A percentile compares a stretch with the other conserved stretches of the same genome.
phyloP scores from a whole-genome alignment of 1,139 yeast genomes.

The Yamadazyma trypodendri region DNA sequence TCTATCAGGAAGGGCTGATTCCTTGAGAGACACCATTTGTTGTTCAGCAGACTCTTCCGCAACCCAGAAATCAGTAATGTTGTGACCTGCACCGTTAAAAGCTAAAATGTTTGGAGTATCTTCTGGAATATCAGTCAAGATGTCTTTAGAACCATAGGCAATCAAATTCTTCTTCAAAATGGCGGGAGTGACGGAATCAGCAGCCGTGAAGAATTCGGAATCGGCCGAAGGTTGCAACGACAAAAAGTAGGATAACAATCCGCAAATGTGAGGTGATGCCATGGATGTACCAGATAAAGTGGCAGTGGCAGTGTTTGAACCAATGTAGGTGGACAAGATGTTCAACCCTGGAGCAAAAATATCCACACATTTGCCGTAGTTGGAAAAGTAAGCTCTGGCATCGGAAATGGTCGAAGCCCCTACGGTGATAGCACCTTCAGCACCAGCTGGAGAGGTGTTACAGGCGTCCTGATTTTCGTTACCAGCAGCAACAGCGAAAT shows the following conservation, averaged over 20 bases:
- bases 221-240: slow-evolving; percentile 40
- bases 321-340: slow-evolving; percentile 40
- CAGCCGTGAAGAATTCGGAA: slow-evolving; percentile 50
- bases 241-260: slow-evolving; percentile 40
- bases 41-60: slow-evolving; percentile 3
- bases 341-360: slow-evolving; percentile 47
- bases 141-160: slow-evolving; percentile 37
- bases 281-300: slow-evolving; percentile 45
- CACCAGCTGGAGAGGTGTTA: slow-evolving; percentile 43
- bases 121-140: slow-evolving; percentile 52
- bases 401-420: slow-evolving; percentile 42
- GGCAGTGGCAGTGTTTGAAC: slow-evolving; percentile 33
- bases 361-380: slow-evolving; percentile 46
- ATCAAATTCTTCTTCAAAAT: slow-evolving; percentile 36
- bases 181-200: slow-evolving; percentile 35
- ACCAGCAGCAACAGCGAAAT: slow-evolving; percentile 48
- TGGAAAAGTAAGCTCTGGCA: slow-evolving; percentile 41
- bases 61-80: slow-evolving; percentile 70
- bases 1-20: slow-evolving; percentile 4
- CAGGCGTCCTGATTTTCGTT: slow-evolving; percentile 46
- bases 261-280: slow-evolving; percentile 47
- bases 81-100: slow-evolving; percentile 90
- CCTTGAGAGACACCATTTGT: neutral
- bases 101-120: slow-evolving; percentile 85
- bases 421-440: slow-evolving; percentile 42